phyloP scores from a whole-genome alignment of 2,329 filamentous ascomycete species.

The Beauveria caledonica region DNA sequence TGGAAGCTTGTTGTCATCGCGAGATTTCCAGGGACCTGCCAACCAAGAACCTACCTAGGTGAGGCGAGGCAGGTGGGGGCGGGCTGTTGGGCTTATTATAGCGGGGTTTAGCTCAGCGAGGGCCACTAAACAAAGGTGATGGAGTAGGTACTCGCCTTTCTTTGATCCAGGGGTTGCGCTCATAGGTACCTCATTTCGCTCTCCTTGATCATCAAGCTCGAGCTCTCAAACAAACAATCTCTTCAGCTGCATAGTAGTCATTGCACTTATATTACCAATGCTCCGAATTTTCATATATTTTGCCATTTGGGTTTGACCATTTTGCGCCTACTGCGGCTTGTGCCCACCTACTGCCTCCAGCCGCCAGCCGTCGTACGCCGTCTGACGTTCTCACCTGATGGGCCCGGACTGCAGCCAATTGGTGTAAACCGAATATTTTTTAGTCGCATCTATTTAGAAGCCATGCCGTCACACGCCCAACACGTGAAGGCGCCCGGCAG shows the following conservation, averaged over 20 bases:
- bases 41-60: not conserved
- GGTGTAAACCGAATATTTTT: not conserved
- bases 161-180: not conserved
- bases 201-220: not conserved
- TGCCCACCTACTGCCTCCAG: not conserved
- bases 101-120: not conserved
- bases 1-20: slow-evolving; percentile 5
- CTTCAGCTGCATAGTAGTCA: too few species aligned
- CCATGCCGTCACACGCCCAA: not conserved
- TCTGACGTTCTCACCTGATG: slow-evolving; percentile 5
- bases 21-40: slow-evolving; percentile 10
- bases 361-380: not conserved
- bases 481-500: not conserved
- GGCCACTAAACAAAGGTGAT: not conserved
- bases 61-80: slow-evolving; percentile 4
- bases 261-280: too few species aligned
- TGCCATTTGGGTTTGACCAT: not conserved
- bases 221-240: not conserved
- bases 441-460: not conserved
- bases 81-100: not conserved
- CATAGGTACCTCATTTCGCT: too few species aligned
- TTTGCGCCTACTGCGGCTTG: not conserved
- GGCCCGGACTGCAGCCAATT: not conserved
- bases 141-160: not conserved
- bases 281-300: not conserved